phyloP scores from a whole-genome alignment of 768 basidiomycete genomes.

The Naematelia encephala region DNA sequence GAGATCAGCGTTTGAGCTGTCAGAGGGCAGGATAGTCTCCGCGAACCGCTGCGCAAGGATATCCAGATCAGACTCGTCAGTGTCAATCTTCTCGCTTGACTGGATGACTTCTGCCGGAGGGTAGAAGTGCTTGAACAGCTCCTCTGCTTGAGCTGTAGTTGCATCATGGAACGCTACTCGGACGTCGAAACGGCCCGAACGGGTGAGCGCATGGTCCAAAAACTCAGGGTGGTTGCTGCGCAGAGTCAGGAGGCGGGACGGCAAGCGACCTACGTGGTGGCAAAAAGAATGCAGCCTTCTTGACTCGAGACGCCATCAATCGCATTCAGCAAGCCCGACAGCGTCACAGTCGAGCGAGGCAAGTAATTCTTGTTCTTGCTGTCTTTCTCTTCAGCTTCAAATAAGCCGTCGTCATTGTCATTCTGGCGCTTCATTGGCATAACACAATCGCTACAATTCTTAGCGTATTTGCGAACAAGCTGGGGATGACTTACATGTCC shows the following conservation, averaged over 20 bases:
- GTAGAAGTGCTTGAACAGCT: conserved; percentile 46
- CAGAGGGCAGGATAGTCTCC: neutral
- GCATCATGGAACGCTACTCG: conserved; percentile 82
- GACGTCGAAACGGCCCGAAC: conserved; percentile 81
- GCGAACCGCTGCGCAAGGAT: conserved; percentile 12
- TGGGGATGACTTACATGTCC: conserved; percentile 58
- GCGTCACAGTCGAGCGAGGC: conserved; percentile 33
- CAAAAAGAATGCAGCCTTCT: conserved; percentile 83
- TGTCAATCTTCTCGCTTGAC: neutral
- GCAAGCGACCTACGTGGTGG: conserved; percentile 61
- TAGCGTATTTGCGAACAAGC: neutral
- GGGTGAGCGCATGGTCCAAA: conserved; percentile 83
- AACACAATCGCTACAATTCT: conserved; percentile 25
- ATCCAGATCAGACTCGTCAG: neutral
- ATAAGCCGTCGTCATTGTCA: neutral
- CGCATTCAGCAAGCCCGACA: conserved; percentile 44
- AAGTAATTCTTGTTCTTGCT: conserved; percentile 6
- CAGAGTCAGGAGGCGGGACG: neutral
- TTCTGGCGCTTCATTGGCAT: conserved; percentile 11
- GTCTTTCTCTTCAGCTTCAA: neutral
- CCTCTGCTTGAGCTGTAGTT: conserved; percentile 59
- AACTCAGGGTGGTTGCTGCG: conserved; percentile 78
- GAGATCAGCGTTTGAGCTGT: conserved; percentile 1
- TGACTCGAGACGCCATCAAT: conserved; percentile 38
- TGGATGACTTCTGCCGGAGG: conserved; percentile 15